Percentiles rank a stretch among this genome's conserved stretches.
These are phyloP conservation scores for Hordeum vulgare DNA, from an alignment of 176 grass and related monocot species.

Conservation along the genomic window MorexV3_pseudomolecules_assembly NC_058523.1:116440271-116440770, in stretches of 20 bases:
- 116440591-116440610: not conserved
- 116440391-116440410: conserved; percentile 88
- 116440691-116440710: not conserved
- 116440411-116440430: conserved; percentile 83
- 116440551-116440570: conserved; percentile 70
- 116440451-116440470: conserved; percentile 98
- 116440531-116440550: conserved; percentile 98
- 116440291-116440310: conserved; percentile 23
- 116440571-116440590: conserved; percentile 21
- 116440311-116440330: not conserved
- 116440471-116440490: conserved; percentile 95
- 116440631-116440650: not conserved
- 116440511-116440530: conserved; percentile 73
- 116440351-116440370: conserved; percentile 99
- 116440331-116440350: conserved; percentile 98
- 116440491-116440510: conserved; percentile 64
- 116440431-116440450: conserved; percentile 99
- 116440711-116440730: not conserved
- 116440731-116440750: not conserved
- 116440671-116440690: conserved; percentile 11
- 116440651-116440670: not conserved
- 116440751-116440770: not conserved
- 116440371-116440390: conserved; percentile 90
- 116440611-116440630: conserved; percentile 12
- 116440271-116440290: not conserved